Conservation (phyloP, 768 basidiomycete genomes). For the Panus rudis region DNA sequence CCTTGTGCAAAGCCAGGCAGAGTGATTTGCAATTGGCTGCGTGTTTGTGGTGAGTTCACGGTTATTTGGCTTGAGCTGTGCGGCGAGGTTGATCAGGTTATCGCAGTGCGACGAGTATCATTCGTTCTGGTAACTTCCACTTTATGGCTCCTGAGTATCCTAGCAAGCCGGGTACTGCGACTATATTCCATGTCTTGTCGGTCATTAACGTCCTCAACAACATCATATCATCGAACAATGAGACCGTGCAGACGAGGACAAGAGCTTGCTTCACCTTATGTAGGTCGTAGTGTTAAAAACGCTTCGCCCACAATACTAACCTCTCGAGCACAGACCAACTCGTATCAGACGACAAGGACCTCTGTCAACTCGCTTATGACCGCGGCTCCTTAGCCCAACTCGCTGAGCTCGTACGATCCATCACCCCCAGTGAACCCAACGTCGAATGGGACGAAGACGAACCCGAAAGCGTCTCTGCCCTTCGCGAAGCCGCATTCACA, state of each 20-base stretch:
- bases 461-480: slow-evolving; percentile 44
- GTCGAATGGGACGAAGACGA: slow-evolving; percentile 65
- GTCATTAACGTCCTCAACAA: slow-evolving; percentile 69
- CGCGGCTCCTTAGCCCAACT: slow-evolving; percentile 57
- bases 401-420: slow-evolving; percentile 40
- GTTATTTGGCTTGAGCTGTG: background rate
- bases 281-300: too few relatives aligned
- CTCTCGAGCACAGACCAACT: slow-evolving; percentile 51
- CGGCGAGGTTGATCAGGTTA: background rate
- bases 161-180: slow-evolving; percentile 30
- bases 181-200: slow-evolving; percentile 41
- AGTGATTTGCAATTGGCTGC: slow-evolving; percentile 64
- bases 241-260: slow-evolving; percentile 39
- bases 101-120: slow-evolving; percentile 50
- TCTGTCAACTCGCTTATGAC: slow-evolving; percentile 67
- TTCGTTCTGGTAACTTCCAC: slow-evolving; percentile 37
- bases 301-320: too few relatives aligned
- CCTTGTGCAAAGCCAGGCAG: slow-evolving; percentile 50
- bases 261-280: slow-evolving; percentile 75
- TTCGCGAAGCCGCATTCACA: slow-evolving; percentile 76
- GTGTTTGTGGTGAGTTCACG: slow-evolving; percentile 49
- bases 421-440: slow-evolving; percentile 41
- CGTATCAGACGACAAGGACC: slow-evolving; percentile 58
- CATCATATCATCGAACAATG: slow-evolving; percentile 39
- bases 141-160: slow-evolving; percentile 12